Evolutionary conservation across 192 early-diverging fungal species (phyloP).

Genomic region (Lobosporangium transversale): DNA sequence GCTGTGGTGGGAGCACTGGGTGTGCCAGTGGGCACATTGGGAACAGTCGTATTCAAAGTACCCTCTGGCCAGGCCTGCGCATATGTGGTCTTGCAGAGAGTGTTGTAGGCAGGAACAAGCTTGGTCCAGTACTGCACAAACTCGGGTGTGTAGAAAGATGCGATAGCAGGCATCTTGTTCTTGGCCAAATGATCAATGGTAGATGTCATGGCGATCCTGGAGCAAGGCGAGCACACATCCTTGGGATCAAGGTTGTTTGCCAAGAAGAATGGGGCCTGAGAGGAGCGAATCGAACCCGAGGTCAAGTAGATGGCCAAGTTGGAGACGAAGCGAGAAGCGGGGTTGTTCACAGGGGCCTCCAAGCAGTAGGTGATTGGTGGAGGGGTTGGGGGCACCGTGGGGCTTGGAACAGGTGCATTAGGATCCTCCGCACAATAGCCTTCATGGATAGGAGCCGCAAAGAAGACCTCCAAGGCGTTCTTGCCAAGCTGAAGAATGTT

Average conservation of each 20-base stretch:
- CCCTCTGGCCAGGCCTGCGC: conserved; percentile 34
- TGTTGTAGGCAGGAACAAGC: conserved; percentile 27
- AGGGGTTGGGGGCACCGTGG: conserved; percentile 4
- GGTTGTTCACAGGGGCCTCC: not conserved
- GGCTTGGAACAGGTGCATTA: not conserved
- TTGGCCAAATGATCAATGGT: conserved; percentile 16
- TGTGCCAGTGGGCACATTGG: conserved; percentile 15
- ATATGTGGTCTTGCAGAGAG: conserved; percentile 25
- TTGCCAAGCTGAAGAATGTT: conserved; percentile 42
- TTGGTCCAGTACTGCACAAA: conserved; percentile 52
- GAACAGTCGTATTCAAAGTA: conserved; percentile 37
- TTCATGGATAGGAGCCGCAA: conserved; percentile 27
- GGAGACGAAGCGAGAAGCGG: conserved; percentile 17
- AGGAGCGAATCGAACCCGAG: conserved; percentile 22
- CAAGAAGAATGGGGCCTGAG: conserved; percentile 24
- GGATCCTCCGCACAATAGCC: conserved; percentile 37
- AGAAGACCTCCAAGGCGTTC: conserved; percentile 42
- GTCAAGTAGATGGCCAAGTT: conserved; percentile 37
- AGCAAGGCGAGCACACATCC: conserved; percentile 36
- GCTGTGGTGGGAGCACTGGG: not conserved
- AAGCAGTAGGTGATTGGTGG: conserved; percentile 28
- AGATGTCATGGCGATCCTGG: conserved; percentile 13
- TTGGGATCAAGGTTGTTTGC: conserved; percentile 4
- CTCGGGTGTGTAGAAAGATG: conserved; percentile 44
- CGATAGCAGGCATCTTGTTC: conserved; percentile 28